phyloP scores from a whole-genome alignment of 2,329 filamentous ascomycete species.

The Pestalotiopsis fici region DNA sequence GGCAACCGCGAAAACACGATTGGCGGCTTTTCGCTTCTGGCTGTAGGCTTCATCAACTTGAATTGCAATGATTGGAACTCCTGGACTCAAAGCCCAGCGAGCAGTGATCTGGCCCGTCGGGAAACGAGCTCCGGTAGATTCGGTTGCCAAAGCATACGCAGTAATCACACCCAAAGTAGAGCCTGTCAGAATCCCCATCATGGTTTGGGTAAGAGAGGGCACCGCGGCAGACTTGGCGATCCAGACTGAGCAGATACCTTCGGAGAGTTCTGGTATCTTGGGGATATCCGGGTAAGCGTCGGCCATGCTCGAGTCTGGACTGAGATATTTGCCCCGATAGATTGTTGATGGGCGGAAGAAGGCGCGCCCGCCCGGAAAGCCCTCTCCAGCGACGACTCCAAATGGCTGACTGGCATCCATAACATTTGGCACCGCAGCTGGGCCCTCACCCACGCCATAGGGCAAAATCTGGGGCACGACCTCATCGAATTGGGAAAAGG shows the following conservation, averaged over 20 bases:
- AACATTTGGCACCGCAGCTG: conserved; percentile 77
- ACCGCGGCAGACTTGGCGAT: conserved; percentile 80
- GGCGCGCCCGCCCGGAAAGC: conserved; percentile 77
- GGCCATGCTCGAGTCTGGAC: conserved; percentile 58
- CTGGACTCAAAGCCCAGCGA: conserved; percentile 87
- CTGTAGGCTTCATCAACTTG: conserved; percentile 83
- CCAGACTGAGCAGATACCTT: conserved; percentile 82
- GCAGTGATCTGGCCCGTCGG: conserved; percentile 78
- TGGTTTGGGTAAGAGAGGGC: conserved; percentile 70
- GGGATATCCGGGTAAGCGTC: conserved; percentile 75
- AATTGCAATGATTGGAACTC: conserved; percentile 86
- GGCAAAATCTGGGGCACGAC: conserved; percentile 71
- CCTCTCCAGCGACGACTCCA: conserved; percentile 83
- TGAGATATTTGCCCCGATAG: conserved; percentile 74
- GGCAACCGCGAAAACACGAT: conserved; percentile 86
- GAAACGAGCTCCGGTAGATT: conserved; percentile 60
- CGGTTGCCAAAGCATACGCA: conserved; percentile 72
- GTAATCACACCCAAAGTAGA: conserved; percentile 83
- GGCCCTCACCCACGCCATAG: conserved; percentile 78
- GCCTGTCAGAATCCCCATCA: conserved; percentile 81
- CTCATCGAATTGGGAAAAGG: conserved; percentile 77
- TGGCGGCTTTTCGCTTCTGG: conserved; percentile 65
- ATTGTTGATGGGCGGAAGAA: conserved; percentile 78
- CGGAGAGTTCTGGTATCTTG: conserved; percentile 66
- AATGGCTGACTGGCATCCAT: conserved; percentile 90